Conservation (phyloP, 2,329 filamentous ascomycete species). For the Bipolaris sorokiniana region DNA sequence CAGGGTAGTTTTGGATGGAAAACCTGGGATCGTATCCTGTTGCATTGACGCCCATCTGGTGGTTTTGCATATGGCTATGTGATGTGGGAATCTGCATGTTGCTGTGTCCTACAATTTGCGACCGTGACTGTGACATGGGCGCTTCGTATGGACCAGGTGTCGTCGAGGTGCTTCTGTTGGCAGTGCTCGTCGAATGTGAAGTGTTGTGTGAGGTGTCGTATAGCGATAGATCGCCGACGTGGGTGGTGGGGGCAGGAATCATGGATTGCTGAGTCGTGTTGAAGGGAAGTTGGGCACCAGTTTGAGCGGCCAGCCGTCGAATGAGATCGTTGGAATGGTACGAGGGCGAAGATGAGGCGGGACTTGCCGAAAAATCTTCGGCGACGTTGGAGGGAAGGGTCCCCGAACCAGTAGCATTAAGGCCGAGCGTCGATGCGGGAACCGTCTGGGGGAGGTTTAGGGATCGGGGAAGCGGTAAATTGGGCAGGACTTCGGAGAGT, state of each 20-base stretch:
- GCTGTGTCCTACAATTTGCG: conserved; percentile 31
- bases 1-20: conserved; percentile 40
- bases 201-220: conserved; percentile 43
- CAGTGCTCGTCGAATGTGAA: conserved; percentile 42
- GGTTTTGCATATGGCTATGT: conserved; percentile 38
- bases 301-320: conserved; percentile 45
- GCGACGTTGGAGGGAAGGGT: conserved; percentile 39
- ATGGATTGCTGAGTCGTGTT: conserved; percentile 41
- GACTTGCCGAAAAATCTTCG: conserved; percentile 38
- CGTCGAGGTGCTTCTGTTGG: conserved; percentile 40
- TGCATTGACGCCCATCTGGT: conserved; percentile 39
- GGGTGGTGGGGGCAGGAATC: conserved; percentile 38
- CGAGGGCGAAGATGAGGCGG: conserved; percentile 35
- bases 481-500: conserved; percentile 72
- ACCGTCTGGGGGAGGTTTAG: conserved; percentile 40
- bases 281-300: conserved; percentile 45
- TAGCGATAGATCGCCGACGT: conserved; percentile 45
- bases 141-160: conserved; percentile 45
- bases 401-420: conserved; percentile 31
- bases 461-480: conserved; percentile 46
- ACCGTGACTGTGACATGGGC: conserved; percentile 34
- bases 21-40: conserved; percentile 44
- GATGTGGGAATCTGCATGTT: conserved; percentile 35
- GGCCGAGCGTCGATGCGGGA: conserved; percentile 36
- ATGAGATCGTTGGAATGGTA: conserved; percentile 45